A percentile compares a stretch with the other conserved stretches of the same genome.
Conservation (phyloP, 345 rosid species). For the Hibiscus syriacus region DNA sequence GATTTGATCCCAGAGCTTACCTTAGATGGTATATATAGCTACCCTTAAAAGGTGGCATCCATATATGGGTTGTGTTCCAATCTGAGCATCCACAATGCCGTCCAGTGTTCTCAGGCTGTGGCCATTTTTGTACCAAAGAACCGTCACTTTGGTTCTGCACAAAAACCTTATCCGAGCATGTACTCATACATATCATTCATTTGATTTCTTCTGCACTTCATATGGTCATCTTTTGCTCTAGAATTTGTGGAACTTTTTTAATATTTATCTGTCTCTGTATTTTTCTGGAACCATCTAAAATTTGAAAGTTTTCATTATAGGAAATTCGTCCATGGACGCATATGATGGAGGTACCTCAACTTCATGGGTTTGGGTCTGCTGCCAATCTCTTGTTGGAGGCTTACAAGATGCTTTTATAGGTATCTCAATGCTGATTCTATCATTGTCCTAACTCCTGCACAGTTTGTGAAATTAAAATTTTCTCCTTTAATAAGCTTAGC, state of each 20-base stretch:
- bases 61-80: background rate
- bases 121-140: background rate
- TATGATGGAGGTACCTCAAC: constrained; percentile 99
- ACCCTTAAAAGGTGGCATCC: background rate
- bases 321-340: constrained; percentile 99
- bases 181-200: background rate
- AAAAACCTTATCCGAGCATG: background rate
- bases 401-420: constrained; percentile 96
- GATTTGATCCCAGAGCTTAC: background rate
- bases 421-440: constrained; percentile 14
- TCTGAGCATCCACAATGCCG: background rate
- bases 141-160: background rate
- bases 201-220: background rate
- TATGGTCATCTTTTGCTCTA: background rate
- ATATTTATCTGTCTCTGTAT: background rate
- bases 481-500: background rate
- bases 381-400: constrained; percentile 96
- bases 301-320: constrained; percentile 22
- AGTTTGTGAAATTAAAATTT: background rate
- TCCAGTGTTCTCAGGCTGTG: background rate
- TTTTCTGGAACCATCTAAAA: constrained; percentile 20
- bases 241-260: background rate
- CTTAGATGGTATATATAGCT: background rate
- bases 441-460: constrained; percentile 12
- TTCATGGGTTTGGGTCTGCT: constrained; percentile 98